Evolutionary conservation across 805 yeast genomes (phyloP).

Genomic region (Monosporozyma servazzii): DNA sequence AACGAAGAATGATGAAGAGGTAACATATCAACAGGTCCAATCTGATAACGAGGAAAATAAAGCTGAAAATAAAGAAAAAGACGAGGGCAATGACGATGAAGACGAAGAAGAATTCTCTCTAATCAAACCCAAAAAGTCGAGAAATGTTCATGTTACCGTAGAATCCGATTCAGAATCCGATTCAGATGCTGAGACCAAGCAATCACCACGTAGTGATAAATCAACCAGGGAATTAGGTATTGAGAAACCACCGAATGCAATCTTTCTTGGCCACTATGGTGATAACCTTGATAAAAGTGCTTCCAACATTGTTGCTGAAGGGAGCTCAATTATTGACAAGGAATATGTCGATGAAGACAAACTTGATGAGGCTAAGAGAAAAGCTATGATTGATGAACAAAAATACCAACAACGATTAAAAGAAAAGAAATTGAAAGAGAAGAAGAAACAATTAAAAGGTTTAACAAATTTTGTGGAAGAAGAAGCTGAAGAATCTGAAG

Average conservation of each 20-base stretch:
- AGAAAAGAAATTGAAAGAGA: constrained; percentile 18
- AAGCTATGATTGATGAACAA: constrained; percentile 14
- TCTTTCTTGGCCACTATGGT: constrained; percentile 26
- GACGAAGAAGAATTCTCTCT: constrained; percentile 20
- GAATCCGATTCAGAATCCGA: constrained; percentile 9
- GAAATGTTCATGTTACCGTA: background rate
- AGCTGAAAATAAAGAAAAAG: background rate
- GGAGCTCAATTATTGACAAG: background rate
- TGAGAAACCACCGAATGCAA: constrained; percentile 8
- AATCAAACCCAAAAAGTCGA: constrained; percentile 1
- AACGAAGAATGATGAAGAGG: constrained; percentile 10
- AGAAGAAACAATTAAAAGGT: constrained; percentile 45
- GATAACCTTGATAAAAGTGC: constrained; percentile 10
- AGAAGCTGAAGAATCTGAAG: constrained; percentile 84
- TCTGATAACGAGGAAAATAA: constrained; percentile 17
- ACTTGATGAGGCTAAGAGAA: constrained; percentile 5
- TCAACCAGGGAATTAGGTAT: background rate
- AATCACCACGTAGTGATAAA: background rate
- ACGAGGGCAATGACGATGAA: constrained; percentile 13
- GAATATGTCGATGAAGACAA: background rate
- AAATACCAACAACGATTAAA: constrained; percentile 14
- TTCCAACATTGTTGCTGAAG: background rate
- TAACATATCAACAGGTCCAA: constrained; percentile 11
- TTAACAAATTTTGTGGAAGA: constrained; percentile 62
- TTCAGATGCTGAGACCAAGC: background rate